These are phyloP conservation scores for Taxawa tesnikishii DNA, from an alignment of 2,329 filamentous ascomycete genomes.

Conservation along the genomic window DNA sequence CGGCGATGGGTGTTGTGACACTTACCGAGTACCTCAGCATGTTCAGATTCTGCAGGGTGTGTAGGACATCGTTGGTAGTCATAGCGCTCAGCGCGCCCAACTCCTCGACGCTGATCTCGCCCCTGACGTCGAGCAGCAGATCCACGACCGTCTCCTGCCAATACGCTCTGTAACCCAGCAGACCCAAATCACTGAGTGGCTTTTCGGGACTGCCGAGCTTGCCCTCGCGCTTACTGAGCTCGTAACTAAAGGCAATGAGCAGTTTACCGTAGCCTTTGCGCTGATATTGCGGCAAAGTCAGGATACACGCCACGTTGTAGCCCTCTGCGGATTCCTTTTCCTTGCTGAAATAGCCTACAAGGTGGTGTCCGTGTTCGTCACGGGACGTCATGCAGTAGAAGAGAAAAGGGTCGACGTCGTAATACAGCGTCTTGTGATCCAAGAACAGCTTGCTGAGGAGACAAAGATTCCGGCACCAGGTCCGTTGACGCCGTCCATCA, in stretches of 20 bases:
- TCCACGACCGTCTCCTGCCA: conserved; percentile 95
- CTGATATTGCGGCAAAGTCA: conserved; percentile 93
- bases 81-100: conserved; percentile 72
- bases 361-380: conserved; percentile 79
- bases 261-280: conserved; percentile 86
- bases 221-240: conserved; percentile 86
- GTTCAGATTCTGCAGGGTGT: conserved; percentile 84
- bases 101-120: conserved; percentile 72
- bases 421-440: conserved; percentile 96
- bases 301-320: conserved; percentile 96
- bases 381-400: conserved; percentile 96
- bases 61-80: conserved; percentile 95
- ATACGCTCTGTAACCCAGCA: conserved; percentile 90
- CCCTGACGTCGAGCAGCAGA: conserved; percentile 54
- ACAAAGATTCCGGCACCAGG: conserved; percentile 94
- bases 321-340: conserved; percentile 95
- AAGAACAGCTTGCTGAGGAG: conserved; percentile 92
- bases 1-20: too few species aligned
- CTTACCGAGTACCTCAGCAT: conserved; percentile 80
- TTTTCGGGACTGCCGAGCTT: conserved; percentile 96
- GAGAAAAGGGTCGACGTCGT: conserved; percentile 96
- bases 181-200: conserved; percentile 81
- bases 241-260: conserved; percentile 94
- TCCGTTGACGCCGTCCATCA: conserved; percentile 83
- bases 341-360: conserved; percentile 99